Conservation (phyloP, 352 stramenopile species). For the Globisporangium rhizosaccharum region DNA sequence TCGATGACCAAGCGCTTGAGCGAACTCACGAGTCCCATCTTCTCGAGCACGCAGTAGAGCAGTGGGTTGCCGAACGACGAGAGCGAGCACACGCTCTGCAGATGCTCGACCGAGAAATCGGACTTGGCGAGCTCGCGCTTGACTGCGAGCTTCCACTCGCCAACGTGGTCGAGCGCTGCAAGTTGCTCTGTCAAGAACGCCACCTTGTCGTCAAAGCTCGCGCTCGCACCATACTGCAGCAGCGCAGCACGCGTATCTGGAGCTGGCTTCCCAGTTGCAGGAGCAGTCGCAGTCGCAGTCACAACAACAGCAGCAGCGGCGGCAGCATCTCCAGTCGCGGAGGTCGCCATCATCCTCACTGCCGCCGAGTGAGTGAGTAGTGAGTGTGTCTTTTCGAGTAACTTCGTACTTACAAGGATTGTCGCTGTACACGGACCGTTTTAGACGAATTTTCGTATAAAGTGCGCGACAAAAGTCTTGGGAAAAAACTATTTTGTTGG, state of each 20-base stretch:
- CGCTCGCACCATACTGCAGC: conserved; percentile 14
- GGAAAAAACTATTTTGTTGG: too few species aligned
- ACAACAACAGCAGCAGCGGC: not conserved
- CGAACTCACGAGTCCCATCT: conserved; percentile 39
- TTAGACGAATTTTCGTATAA: too few species aligned
- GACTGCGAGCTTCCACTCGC: conserved; percentile 50
- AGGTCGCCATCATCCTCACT: too few species aligned
- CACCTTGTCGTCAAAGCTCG: conserved; percentile 42
- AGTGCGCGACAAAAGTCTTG: too few species aligned
- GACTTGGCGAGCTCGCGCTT: conserved; percentile 39
- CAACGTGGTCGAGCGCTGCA: conserved; percentile 29
- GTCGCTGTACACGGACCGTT: too few species aligned
- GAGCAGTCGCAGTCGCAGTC: not conserved
- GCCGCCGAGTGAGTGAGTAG: too few species aligned
- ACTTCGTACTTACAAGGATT: too few species aligned
- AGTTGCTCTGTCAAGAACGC: conserved; percentile 44
- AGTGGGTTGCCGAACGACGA: conserved; percentile 22
- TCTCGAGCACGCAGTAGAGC: conserved; percentile 46
- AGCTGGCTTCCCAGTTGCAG: not conserved
- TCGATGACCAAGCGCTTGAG: conserved; percentile 61
- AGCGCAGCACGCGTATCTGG: not conserved
- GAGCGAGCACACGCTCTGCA: conserved; percentile 19
- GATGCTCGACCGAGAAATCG: conserved; percentile 40
- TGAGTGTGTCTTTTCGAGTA: too few species aligned
- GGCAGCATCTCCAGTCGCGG: too few species aligned